Base-by-base conservation (phyloP, 169 alveolate species). In the Plasmodium gaboni region DNA sequence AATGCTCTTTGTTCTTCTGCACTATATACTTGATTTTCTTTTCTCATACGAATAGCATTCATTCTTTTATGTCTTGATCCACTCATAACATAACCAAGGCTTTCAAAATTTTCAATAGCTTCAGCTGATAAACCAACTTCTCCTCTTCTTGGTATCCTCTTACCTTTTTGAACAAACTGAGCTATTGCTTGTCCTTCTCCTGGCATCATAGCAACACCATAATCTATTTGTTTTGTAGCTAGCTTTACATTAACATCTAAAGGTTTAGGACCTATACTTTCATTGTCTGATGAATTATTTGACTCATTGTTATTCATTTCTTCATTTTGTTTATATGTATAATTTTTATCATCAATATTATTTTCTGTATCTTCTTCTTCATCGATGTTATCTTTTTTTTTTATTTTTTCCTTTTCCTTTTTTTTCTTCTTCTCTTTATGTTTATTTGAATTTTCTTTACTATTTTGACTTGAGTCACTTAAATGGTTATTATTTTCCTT, bases 41-140 rank as follows among this genome's bases (percentile, higher is more conserved):
- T 96, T 89, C 98, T 89, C 55, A 95, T 92, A 53, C 98, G 95
- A 32, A 96, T 96, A n/a, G 98, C 98, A 88, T 95, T 96, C 98
- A 96, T 96, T 70, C 97, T 93, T 70, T 95, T 93, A 38, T 91
- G 93, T 65, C 96, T 93, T 42, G 97, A 92, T 32, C 99, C 99
- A 74, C 98, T 95, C 99, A 97, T 97, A 24, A 97, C 99, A 87
- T 97, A 97, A 10, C 99, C 99, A 32, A 97, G 90, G 32, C 89
- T 92, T 92, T 97, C 99, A 72, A 94, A 96, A 44, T 83, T 72
- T 89, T 96, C 97, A 24, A 97, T 97, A 64, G 97, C 96, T 51
- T 97, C 99, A n/a, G 97, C 96, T 0, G 98, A 93, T 44, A 96
- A 72, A 7, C 99, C 99, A 13, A 96, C 98, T 85, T 97, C 98